Evolutionary conservation across 192 early-diverging fungal species (phyloP).

Genomic region (Gaertneriomyces semiglobifer): DNA sequence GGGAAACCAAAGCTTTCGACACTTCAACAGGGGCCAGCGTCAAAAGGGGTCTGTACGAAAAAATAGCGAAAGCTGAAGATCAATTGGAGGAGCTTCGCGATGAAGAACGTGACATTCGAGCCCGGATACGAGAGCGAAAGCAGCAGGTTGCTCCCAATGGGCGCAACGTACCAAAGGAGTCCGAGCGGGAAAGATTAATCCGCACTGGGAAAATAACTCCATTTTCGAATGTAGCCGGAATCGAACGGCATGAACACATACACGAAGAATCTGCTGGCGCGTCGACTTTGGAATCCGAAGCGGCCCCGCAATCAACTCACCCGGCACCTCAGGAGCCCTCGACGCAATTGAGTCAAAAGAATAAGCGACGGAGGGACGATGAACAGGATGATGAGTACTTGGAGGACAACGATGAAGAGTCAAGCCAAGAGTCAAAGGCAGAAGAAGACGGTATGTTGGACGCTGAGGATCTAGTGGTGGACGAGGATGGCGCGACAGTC

Average conservation of each 20-base stretch:
- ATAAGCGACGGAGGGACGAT: conserved; percentile 12
- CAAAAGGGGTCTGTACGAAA: conserved; percentile 3
- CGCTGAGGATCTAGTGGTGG: neutral
- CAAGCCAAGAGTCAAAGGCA: conserved; percentile 9
- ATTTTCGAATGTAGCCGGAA: conserved; percentile 46
- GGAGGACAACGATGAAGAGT: conserved; percentile 24
- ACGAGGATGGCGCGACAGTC: neutral
- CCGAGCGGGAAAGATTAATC: conserved; percentile 64
- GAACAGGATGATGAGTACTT: conserved; percentile 23
- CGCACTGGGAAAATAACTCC: conserved; percentile 67
- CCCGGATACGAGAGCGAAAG: conserved; percentile 26
- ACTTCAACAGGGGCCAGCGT: neutral
- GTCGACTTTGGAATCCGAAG: neutral
- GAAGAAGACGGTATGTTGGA: neutral
- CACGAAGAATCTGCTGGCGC: neutral
- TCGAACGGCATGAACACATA: conserved; percentile 17
- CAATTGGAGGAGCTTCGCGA: conserved; percentile 20
- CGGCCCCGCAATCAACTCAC: neutral
- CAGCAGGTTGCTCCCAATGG: conserved; percentile 27
- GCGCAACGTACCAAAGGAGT: conserved; percentile 41
- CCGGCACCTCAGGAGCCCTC: neutral
- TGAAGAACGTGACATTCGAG: conserved; percentile 48
- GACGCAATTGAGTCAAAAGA: neutral
- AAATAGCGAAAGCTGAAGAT: conserved; percentile 13
- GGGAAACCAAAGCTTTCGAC: neutral